Evolutionary conservation across 257 asterid species (phyloP).

Genomic region (Penstemon davidsonii): DNA sequence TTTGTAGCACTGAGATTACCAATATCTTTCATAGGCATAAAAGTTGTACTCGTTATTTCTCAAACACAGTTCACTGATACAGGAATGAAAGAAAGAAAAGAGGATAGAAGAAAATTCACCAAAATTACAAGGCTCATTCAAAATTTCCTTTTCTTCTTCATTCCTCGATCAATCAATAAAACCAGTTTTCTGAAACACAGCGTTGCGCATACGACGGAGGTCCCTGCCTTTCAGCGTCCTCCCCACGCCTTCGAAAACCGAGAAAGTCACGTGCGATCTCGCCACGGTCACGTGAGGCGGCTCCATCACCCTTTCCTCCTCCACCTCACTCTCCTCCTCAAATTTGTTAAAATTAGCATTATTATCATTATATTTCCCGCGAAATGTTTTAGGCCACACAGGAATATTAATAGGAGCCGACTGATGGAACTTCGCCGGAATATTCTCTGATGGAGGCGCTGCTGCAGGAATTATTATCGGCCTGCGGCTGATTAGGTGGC

Average conservation of each 20-base stretch:
- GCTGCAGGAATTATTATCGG: no score
- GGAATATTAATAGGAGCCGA: constrained; percentile 91
- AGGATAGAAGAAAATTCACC: no score
- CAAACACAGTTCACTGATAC: neutral
- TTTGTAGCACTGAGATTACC: no score
- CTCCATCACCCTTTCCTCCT: constrained; percentile 58
- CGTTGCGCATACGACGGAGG: constrained; percentile 74
- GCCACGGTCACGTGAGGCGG: constrained; percentile 97
- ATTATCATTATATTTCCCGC: neutral
- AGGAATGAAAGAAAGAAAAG: no score
- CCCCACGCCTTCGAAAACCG: constrained; percentile 91
- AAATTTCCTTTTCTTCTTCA: neutral
- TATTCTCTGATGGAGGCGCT: constrained; percentile 30
- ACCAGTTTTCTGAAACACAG: constrained; percentile 92
- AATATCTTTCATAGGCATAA: no score
- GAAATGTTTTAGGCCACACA: constrained; percentile 49
- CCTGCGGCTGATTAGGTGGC: no score
- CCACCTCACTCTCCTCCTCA: constrained; percentile 28
- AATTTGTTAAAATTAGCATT: constrained; percentile 13
- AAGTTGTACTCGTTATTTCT: neutral
- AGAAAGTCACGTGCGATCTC: constrained; percentile 80
- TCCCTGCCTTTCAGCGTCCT: constrained; percentile 90
- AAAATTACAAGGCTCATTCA: no score
- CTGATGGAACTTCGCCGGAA: constrained; percentile 42
- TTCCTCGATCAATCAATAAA: constrained; percentile 55